These are phyloP conservation scores for Megacollybia marginata DNA, from an alignment of 768 basidiomycete genomes.

Conservation along the genomic window DNA sequence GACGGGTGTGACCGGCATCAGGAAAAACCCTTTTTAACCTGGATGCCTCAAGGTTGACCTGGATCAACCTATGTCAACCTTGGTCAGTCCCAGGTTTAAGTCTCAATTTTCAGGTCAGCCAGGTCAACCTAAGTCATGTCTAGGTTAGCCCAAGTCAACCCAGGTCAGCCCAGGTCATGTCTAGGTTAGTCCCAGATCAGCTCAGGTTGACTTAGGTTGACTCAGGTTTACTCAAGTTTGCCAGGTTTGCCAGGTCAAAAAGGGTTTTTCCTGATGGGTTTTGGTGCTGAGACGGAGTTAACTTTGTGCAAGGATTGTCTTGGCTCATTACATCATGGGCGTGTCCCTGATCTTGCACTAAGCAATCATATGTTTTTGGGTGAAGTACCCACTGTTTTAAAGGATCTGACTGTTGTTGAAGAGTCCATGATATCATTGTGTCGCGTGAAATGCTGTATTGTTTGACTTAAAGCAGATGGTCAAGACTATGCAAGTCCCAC, in stretches of 20 bases:
- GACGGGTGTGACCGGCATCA: no score
- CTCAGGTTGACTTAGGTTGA: no score
- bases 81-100: no score
- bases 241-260: no score
- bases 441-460: constrained; percentile 26
- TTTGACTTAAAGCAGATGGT: constrained; percentile 23
- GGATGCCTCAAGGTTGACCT: no score
- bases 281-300: not conserved
- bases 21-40: no score
- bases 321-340: constrained; percentile 2
- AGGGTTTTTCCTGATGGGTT: no score
- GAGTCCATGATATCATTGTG: constrained; percentile 32
- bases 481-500: constrained; percentile 1
- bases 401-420: constrained; percentile 27
- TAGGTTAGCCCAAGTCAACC: constrained; percentile 5
- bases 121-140: no score
- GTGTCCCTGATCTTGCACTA: constrained; percentile 19
- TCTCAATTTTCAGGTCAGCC: no score
- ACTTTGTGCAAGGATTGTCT: constrained; percentile 17
- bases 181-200: no score
- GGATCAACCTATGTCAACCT: no score
- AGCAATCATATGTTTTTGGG: constrained; percentile 26
- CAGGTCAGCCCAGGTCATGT: constrained; percentile 1
- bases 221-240: no score
- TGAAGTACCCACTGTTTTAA: constrained; percentile 18